These are phyloP conservation scores for Lactuca saligna DNA, from an alignment of 129 eudicot species.

Conservation along the genomic window DNA sequence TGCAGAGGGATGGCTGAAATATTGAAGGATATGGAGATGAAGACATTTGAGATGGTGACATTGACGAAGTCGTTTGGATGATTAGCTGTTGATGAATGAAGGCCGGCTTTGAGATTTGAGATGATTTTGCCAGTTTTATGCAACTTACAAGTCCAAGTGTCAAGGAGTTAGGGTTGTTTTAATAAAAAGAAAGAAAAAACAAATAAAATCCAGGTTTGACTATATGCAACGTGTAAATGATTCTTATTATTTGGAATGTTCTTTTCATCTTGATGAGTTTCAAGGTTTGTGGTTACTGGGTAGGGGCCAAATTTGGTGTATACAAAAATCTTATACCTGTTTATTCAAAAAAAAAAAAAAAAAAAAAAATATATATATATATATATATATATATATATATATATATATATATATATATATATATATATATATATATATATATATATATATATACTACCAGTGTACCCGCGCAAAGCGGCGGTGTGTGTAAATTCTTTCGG, in stretches of 20 bases:
- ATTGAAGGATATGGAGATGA: slow-evolving; percentile 10
- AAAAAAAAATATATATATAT: too few relatives aligned
- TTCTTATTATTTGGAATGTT: not conserved
- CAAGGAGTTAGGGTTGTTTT: slow-evolving; percentile 16
- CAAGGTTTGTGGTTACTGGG: not conserved
- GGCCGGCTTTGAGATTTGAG: slow-evolving; percentile 24
- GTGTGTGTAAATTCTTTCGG: too few relatives aligned
- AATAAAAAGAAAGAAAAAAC: not conserved
- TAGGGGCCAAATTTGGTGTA: too few relatives aligned
- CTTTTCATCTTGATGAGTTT: not conserved
- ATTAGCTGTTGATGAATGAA: slow-evolving; percentile 22
- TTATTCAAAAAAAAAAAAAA: too few relatives aligned
- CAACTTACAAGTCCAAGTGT: slow-evolving; percentile 18
- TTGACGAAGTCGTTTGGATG: slow-evolving; percentile 23
- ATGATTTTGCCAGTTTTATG: slow-evolving; percentile 10
- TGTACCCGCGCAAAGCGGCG: too few relatives aligned
- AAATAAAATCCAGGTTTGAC: slow-evolving; percentile 1
- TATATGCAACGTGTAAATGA: too few relatives aligned
- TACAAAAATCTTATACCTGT: too few relatives aligned
- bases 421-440: too few relatives aligned
- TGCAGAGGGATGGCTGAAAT: not conserved
- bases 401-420: too few relatives aligned
- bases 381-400: too few relatives aligned
- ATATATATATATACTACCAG: too few relatives aligned
- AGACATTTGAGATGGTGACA: slow-evolving; percentile 27